These are phyloP conservation scores for Cymodocea nodosa DNA, from an alignment of 116 monocot genomes.

Conservation along the genomic window DNA sequence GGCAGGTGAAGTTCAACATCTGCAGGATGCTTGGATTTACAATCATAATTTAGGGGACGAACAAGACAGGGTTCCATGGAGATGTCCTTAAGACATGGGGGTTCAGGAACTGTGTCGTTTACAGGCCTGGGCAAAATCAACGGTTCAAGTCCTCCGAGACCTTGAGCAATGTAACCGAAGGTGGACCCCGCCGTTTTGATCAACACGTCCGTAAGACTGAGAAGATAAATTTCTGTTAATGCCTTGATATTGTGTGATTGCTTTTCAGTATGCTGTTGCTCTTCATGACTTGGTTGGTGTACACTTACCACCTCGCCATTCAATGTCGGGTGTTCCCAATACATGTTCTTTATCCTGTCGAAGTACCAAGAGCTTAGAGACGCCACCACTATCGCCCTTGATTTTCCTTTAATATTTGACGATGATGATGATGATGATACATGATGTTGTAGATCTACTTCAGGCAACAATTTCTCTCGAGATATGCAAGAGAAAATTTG, in stretches of 20 bases:
- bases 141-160: slow-evolving; percentile 36
- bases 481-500: slow-evolving; percentile 20
- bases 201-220: slow-evolving; percentile 39
- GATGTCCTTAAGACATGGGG: slow-evolving; percentile 26
- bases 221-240: slow-evolving; percentile 44
- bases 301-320: slow-evolving; percentile 28
- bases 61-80: slow-evolving; percentile 63
- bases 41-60: slow-evolving; percentile 30
- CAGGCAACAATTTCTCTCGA: slow-evolving; percentile 19
- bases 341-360: slow-evolving; percentile 30
- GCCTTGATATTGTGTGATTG: slow-evolving; percentile 44
- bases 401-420: slow-evolving; percentile 1
- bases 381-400: slow-evolving; percentile 32
- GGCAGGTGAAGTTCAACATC: slow-evolving; percentile 21
- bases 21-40: slow-evolving; percentile 15
- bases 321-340: slow-evolving; percentile 30
- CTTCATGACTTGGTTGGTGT: slow-evolving; percentile 53
- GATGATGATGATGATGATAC: background rate
- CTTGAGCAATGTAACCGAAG: slow-evolving; percentile 54
- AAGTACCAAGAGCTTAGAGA: slow-evolving; percentile 34
- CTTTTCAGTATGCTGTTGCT: slow-evolving; percentile 24
- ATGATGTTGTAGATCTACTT: background rate
- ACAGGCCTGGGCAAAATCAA: slow-evolving; percentile 40
- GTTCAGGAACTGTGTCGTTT: slow-evolving; percentile 20
- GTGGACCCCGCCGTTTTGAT: slow-evolving; percentile 47